Conservation (phyloP, 768 basidiomycete genomes). For the Candolleomyces efflorescens region DNA sequence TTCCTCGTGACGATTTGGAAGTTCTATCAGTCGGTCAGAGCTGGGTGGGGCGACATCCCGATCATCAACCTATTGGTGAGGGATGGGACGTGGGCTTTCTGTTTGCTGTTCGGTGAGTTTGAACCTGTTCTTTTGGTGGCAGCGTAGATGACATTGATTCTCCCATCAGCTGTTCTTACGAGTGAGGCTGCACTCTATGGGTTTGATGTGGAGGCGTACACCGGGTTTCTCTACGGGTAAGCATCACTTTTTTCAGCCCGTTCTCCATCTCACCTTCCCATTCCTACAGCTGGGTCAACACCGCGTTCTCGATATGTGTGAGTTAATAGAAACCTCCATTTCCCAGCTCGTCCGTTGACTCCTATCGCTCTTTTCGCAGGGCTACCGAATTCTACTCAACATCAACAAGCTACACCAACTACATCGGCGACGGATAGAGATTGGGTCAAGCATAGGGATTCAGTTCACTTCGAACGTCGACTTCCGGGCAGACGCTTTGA, state of each 20-base stretch:
- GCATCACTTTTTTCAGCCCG: background rate
- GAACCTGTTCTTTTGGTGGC: background rate
- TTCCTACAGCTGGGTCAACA: background rate
- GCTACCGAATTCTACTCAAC: background rate
- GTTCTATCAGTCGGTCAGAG: slow-evolving; percentile 27
- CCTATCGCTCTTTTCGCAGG: background rate
- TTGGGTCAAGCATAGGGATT: no score
- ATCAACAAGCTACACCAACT: background rate
- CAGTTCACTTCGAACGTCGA: no score
- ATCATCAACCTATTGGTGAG: slow-evolving; percentile 37
- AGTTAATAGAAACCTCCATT: background rate
- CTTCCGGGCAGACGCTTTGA: no score
- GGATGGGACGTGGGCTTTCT: slow-evolving; percentile 42
- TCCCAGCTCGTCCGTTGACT: background rate
- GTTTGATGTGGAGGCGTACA: background rate
- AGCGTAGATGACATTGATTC: background rate
- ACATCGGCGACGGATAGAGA: no score
- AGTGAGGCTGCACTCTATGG: background rate
- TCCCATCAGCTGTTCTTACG: background rate
- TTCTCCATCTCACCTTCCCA: background rate
- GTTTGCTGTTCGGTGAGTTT: slow-evolving; percentile 33
- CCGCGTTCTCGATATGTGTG: background rate
- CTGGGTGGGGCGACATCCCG: slow-evolving; percentile 38
- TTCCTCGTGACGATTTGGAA: slow-evolving; percentile 35
- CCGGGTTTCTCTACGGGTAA: background rate